Base-by-base conservation (phyloP, 202 grass and related monocot species). In the Schoenoplectus triqueter region DNA sequence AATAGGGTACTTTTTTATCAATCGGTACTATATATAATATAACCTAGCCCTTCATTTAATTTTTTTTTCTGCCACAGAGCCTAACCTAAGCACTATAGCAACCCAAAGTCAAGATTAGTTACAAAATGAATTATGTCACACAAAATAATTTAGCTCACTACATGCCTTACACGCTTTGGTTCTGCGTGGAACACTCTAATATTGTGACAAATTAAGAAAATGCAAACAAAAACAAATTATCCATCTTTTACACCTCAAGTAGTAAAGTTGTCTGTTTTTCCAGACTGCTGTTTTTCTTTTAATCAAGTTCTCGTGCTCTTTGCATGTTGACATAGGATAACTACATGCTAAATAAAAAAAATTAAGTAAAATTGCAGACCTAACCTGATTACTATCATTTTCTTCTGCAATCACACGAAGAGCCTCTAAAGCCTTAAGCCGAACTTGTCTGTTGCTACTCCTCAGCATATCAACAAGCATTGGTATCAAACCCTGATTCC, bases 371-470 rank as follows among this genome's bases (percentile, higher is more conserved):
- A 70, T 19, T 57, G 1, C 54, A 85, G 31, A 78, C 83, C 91
- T 93, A 50, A 78, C 93, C 91, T 93, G 91, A 21, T 94, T 94
- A 2, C 94, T 89, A 78, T 93, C 76, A 54, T 91, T 90, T 78
- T 85, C 92, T 84, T 90, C 82, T 47, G 88, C 89, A 10, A 94
- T 11, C 7, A 85, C 42, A 3, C 92, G 59, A 20, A 97, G 92
- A 66, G 87, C 88, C 21, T 97, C 61, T 18, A 93, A 82, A 1
- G 89, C 82, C 87, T 93, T 93, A 82, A 89, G 86, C 13, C 95
- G 89, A 2, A 93, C 76, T 68, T 87, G 88, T 55, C 83, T 89
- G 87, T 86, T 97, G 86, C 82, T 86, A 87, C 91, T 97, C 90
- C 91, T 94, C 21, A 97, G 42, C 92, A 92, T 86, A 22, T 83